Evolutionary conservation across 371 early-diverging fungal species (phyloP), one percentile per base, ranked within the genome.

Genomic region (Dichotomocladium elegans): DNA sequence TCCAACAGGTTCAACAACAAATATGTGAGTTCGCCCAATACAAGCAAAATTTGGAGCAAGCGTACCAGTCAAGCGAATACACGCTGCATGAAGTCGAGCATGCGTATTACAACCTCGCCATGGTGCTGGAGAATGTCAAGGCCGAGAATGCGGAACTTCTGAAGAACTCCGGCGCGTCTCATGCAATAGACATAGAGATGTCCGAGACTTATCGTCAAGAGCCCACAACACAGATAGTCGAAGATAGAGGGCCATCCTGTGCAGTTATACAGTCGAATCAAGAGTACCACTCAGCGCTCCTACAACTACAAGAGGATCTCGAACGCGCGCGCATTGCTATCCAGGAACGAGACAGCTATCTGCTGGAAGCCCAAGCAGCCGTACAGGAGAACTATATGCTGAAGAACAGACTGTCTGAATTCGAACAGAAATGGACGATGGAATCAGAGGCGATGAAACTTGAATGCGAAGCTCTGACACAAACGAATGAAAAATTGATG

Each of bases 271-370:
- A 37, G 2, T 17, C 21, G 37, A 37, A 37, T 6, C 17, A n/a
- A 6, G 37, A 37, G 7, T 37, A 37, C 8, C 35, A 48, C 26
- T 7, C 17, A 8, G 51, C 57, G 17, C 11, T 64, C 22, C 51
- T 53, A 26, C 17, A 47, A 17, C 22, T 57, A 12, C 52, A 44
- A 2, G 47, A 53, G 7, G 48, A 47, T 42, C 35, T 60, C 6
- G 22, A 40, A 10, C 42, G 33, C 5, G 55, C 56, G 0, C 48
- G 60, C n/a, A 45, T 45, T 9, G 37, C n/a, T 37, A 21, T 21
- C 8, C 37, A 37, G 10, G 7, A 37, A 37, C 37, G 37, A 37
- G 37, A 37, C 17, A 37, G 37, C 37, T 17, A 37, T n/a, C 21
- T 37, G 37, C n/a, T 17, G 37, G 37, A 37, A 37, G n/a, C 37